Evolutionary conservation across 306 rosid genomes (phyloP), one percentile per base, ranked within the genome.

Genomic region (Purshia tridentata): DNA sequence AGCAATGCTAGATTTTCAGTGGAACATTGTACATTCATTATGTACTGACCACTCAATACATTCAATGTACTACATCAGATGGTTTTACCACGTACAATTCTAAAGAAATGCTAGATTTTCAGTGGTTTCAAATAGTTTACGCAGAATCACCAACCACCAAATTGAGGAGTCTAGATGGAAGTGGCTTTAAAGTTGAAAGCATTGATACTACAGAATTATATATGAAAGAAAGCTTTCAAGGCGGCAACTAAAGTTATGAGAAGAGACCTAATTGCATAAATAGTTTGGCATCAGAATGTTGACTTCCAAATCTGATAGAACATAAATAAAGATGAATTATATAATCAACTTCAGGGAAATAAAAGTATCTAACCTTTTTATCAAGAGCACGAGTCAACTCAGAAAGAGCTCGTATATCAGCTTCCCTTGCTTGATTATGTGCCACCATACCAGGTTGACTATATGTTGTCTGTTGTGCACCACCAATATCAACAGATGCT

Each of bases 341-440:
- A n/a, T 47, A 45, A 55, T 64, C 76, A 20, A 6, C 35, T 40
- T 16, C 42, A 29, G 46, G 18, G 42, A 65, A 65, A 64, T 5
- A 6, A 73, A 5, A 62, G 15, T 2, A 73, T 13, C 6, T 29
- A 60, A 91, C 97, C 94, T 91, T 91, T 76, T 83, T 85, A 83
- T 88, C 94, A 45, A 91, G 86, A 72, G 88, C 84, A 58, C 77
- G 76, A 53, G 81, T 84, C 70, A 90, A 75, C 72, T 86, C 88
- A 78, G 88, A 76, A 65, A 88, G 86, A 75, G 90, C 90, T 59
- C 53, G 82, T 66, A 88, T 72, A 72, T 86, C 94, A 80, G 91
- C 92, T 83, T 88, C 94, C 87, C 80, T 86, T 69, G 86, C 83
- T 83, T 86, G 92, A 82, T 84, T 83, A 53, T 83, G 83, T 69